A percentile compares a stretch with the other conserved stretches of the same genome.
Evolutionary conservation across 176 grass and related monocot species (phyloP).

Genomic region (Cymbopogon citratus): DNA sequence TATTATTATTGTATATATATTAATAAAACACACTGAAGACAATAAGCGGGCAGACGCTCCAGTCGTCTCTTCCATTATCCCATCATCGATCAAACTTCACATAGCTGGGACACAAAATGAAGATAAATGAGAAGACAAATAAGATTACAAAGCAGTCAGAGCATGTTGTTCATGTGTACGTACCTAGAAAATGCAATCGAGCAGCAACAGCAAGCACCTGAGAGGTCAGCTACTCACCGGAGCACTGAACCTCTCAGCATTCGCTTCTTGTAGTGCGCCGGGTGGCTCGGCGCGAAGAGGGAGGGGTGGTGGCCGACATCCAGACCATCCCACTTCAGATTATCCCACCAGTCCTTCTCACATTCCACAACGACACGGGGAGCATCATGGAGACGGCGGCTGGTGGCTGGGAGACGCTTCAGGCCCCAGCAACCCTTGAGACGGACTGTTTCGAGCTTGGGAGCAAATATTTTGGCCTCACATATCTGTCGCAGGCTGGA

Average conservation of each 20-base stretch:
- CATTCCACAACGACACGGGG: neutral
- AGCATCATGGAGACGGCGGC: accelerated
- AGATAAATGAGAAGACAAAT: no score
- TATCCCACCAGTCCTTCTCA: constrained; percentile 16
- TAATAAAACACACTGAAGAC: no score
- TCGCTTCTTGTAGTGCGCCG: neutral
- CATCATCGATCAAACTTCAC: no score
- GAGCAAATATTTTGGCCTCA: neutral
- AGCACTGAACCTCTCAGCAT: neutral
- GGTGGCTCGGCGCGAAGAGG: neutral
- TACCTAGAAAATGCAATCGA: neutral
- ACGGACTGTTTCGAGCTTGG: neutral
- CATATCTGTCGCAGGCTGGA: neutral
- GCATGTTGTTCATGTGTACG: neutral
- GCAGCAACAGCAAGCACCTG: neutral
- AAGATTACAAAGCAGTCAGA: no score
- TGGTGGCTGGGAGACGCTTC: neutral
- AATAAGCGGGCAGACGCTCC: no score
- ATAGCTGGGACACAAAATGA: no score
- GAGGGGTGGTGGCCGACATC: neutral
- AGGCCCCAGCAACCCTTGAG: neutral
- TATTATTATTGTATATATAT: no score
- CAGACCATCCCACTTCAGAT: neutral
- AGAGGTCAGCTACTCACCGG: neutral
- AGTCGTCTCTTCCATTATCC: no score